A percentile compares a stretch with the other conserved stretches of the same genome.
Evolutionary conservation across 179 eudicot genomes (phyloP).

Genomic region (Spinacia oleracea): DNA sequence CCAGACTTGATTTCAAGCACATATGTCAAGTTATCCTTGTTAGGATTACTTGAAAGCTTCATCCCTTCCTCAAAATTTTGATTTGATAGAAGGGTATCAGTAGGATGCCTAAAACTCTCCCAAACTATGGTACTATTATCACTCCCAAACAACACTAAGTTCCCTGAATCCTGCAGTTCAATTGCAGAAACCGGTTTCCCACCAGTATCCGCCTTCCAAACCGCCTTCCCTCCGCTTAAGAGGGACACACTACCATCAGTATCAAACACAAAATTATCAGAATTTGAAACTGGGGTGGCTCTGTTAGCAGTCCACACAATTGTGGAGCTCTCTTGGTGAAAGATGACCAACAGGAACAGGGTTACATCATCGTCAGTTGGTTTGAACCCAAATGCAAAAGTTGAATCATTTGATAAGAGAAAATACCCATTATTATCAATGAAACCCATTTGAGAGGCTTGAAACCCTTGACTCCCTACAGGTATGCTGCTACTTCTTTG

Average conservation of each 20-base stretch:
- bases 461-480: conserved; percentile 36
- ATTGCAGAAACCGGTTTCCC: conserved; percentile 60
- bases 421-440: conserved; percentile 70
- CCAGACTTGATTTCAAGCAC: conserved; percentile 62
- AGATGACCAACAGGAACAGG: conserved; percentile 52
- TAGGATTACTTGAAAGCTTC: conserved; percentile 58
- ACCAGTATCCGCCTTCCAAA: conserved; percentile 73
- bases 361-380: conserved; percentile 62
- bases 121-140: conserved; percentile 48
- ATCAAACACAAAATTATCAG: conserved; percentile 61
- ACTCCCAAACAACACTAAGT: conserved; percentile 56
- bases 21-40: conserved; percentile 51
- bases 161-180: conserved; percentile 64
- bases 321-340: conserved; percentile 48
- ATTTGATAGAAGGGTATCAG: conserved; percentile 63
- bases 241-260: conserved; percentile 55
- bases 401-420: conserved; percentile 57
- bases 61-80: conserved; percentile 64
- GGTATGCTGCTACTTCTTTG: conserved; percentile 34
- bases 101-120: conserved; percentile 82
- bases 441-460: conserved; percentile 57
- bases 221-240: conserved; percentile 37
- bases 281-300: conserved; percentile 48
- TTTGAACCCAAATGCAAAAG: conserved; percentile 67
- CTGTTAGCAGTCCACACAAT: conserved; percentile 86